phyloP scores from a whole-genome alignment of 805 yeast genomes.

The Candida multigemmis region DNA sequence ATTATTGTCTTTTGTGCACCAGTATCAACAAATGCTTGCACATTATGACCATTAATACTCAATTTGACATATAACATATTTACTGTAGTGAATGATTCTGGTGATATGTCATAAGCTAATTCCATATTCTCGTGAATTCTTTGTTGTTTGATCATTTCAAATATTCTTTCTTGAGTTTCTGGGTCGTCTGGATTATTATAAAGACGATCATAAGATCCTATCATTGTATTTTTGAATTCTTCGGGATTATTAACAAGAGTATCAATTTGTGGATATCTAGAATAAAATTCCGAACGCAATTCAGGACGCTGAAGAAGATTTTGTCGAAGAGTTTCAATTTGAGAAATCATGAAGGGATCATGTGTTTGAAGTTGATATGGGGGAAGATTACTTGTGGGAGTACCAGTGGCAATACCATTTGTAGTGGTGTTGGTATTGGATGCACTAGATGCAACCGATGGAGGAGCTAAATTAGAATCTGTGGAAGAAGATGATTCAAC shows the following conservation, averaged over 20 bases:
- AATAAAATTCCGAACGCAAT: conserved; percentile 22
- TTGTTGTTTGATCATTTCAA: conserved; percentile 59
- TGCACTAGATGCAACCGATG: conserved; percentile 1
- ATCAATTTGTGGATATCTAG: conserved; percentile 39
- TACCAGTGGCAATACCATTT: too few relatives aligned
- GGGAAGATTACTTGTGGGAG: conserved; percentile 2
- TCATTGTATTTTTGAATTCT: conserved; percentile 32
- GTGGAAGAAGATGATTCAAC: conserved; percentile 3
- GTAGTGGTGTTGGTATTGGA: too few relatives aligned
- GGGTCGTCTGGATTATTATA: conserved; percentile 65
- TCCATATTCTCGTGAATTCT: conserved; percentile 74
- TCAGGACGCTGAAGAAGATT: conserved; percentile 35
- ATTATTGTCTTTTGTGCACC: conserved; percentile 92
- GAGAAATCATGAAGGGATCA: conserved; percentile 15
- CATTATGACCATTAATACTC: conserved; percentile 69
- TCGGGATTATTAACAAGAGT: conserved; percentile 37
- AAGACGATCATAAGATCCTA: conserved; percentile 29
- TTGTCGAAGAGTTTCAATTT: conserved; percentile 42
- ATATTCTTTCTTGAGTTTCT: conserved; percentile 53
- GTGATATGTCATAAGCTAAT: conserved; percentile 77
- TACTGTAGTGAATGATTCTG: conserved; percentile 80
- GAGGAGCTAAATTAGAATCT: conserved; percentile 1
- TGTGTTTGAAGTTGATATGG: conserved; percentile 4
- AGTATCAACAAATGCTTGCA: conserved; percentile 91
- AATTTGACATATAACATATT: conserved; percentile 76